Evolutionary conservation across 2,329 filamentous ascomycete genomes (phyloP), one percentile per base, ranked within the genome.

Genomic region (Cladophialophora immunda): DNA sequence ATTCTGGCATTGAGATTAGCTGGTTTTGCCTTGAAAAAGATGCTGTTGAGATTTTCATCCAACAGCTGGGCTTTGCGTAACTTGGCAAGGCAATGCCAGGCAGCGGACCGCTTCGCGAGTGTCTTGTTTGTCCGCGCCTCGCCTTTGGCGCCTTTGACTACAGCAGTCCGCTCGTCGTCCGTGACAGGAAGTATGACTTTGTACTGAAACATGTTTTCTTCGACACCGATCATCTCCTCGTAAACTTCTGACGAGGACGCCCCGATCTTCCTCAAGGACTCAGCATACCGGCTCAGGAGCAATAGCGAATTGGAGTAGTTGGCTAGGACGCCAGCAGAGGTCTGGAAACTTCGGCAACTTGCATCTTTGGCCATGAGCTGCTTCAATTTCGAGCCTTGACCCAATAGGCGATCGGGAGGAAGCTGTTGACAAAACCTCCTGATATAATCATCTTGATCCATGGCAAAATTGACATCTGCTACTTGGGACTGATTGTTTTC

Each of bases 1-100:
- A 97, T 81, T 0, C 89, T 86, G 2, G 94, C 93, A 76, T 97
- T 97, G n/a, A 92, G 86, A 91, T 96, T 94, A 0, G 82, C 84
- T 3, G 93, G 94, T 0, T 95, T 82, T 45, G 85, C 83, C 75
- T 90, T 94, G 22, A 84, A 83, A 67, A 92, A 92, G 0, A 86
- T 86, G 0, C 95, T 92, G 63, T 92, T 85, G 2, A 98, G 83
- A 75, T 93, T 82, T 0, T 89, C 85, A 74, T 97, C 87, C 4
- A 99, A 82, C 67, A 90, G 88, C 1, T 86, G 86, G 61, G 85
- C 84, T 66, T 87, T 83, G 56, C 90, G 83, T 17, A 99, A 83
- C 68, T 88, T 76, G 1, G 93, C 76, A 74, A 94, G 97, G 58
- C 91, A 87, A 74, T 93, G 87, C 76, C 94, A 98, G 0, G 95